Evolutionary conservation across 345 rosid genomes (phyloP).

Genomic region (Noccaea caerulescens): DNA sequence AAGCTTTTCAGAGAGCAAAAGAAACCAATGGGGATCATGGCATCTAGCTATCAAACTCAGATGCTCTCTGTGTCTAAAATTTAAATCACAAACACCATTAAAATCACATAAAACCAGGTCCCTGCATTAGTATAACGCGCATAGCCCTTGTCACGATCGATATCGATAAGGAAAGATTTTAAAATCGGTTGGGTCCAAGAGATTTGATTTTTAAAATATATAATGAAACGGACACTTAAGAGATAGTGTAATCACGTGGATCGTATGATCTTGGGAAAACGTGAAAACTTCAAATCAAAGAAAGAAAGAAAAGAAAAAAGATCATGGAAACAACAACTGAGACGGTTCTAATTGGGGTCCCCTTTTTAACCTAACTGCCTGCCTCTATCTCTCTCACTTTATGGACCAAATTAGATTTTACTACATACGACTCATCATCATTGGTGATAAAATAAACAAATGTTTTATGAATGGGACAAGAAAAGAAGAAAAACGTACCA

Average conservation of each 20-base stretch:
- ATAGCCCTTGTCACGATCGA: conserved; percentile 26
- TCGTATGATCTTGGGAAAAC: conserved; percentile 37
- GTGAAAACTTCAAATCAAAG: conserved; percentile 34
- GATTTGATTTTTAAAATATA: conserved; percentile 28
- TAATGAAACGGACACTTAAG: conserved; percentile 31
- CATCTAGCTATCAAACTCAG: conserved; percentile 34
- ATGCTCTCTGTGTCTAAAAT: conserved; percentile 27
- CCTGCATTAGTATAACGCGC: conserved; percentile 28
- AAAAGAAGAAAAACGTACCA: conserved; percentile 53
- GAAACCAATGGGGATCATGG: conserved; percentile 39
- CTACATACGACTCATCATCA: conserved; percentile 7
- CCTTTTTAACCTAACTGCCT: conserved; percentile 40
- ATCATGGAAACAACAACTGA: conserved; percentile 25
- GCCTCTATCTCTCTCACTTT: conserved; percentile 28
- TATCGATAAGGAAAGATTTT: conserved; percentile 29
- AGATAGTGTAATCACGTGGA: conserved; percentile 41
- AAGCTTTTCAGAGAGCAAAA: conserved; percentile 9
- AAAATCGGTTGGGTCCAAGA: conserved; percentile 29
- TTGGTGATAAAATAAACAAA: not conserved
- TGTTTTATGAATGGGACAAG: conserved; percentile 9
- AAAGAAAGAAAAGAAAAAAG: not conserved
- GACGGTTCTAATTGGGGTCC: conserved; percentile 34
- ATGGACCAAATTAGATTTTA: conserved; percentile 11
- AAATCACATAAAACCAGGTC: conserved; percentile 24
- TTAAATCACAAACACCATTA: conserved; percentile 21